Evolutionary conservation across 441 rosid genomes (phyloP).

Genomic region (Biscutella auriculata): DNA sequence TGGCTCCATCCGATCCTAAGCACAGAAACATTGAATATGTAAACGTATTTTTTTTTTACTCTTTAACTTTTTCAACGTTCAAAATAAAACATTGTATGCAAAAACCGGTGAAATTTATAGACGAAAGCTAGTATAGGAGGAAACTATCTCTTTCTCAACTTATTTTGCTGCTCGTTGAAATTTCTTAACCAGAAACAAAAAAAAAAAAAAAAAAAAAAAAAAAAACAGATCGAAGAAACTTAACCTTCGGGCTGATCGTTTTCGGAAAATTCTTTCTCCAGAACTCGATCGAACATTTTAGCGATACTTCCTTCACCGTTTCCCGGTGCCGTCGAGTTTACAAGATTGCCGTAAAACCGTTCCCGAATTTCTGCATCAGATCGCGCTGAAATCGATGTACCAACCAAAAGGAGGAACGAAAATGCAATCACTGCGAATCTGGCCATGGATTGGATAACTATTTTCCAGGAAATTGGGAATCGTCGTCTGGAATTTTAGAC

Average conservation of each 20-base stretch:
- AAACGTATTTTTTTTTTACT: too few species aligned
- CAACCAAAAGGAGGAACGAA: slow-evolving; percentile 17
- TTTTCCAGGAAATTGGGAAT: background rate
- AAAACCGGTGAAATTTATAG: too few species aligned
- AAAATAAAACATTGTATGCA: too few species aligned
- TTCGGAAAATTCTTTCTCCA: slow-evolving; percentile 86
- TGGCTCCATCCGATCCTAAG: slow-evolving; percentile 63
- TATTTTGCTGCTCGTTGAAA: too few species aligned
- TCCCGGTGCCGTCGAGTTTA: slow-evolving; percentile 58
- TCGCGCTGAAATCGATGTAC: slow-evolving; percentile 35
- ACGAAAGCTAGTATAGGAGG: too few species aligned
- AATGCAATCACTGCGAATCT: slow-evolving; percentile 25
- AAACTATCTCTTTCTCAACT: too few species aligned
- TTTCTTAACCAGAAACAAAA: too few species aligned
- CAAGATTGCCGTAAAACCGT: slow-evolving; percentile 76
- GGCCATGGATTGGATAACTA: slow-evolving; percentile 12
- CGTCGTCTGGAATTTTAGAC: background rate
- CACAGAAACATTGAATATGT: background rate
- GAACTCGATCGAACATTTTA: slow-evolving; percentile 83
- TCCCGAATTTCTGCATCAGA: slow-evolving; percentile 76
- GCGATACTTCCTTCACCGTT: slow-evolving; percentile 71
- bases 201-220: background rate
- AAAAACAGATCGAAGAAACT: background rate
- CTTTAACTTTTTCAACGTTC: too few species aligned
- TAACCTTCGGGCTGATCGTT: slow-evolving; percentile 86